These are phyloP conservation scores for Bretschneidera sinensis DNA, from an alignment of 345 rosid species.

Conservation along the genomic window DNA sequence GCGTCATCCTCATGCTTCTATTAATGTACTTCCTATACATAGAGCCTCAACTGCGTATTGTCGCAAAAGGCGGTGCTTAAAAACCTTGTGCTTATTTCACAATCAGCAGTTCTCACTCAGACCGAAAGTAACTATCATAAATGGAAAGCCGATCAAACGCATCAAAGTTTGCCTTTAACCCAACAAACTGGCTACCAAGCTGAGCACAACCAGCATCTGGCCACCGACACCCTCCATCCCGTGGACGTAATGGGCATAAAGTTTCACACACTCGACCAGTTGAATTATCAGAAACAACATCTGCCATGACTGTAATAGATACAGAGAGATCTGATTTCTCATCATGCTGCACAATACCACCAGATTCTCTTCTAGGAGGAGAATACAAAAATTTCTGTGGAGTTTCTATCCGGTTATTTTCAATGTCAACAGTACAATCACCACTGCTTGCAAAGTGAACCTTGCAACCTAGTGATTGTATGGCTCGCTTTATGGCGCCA, in stretches of 20 bases:
- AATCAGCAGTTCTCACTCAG: slow-evolving; percentile 31
- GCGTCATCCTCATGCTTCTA: slow-evolving; percentile 5
- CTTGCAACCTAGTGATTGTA: slow-evolving; percentile 84
- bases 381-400: slow-evolving; percentile 24
- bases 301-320: slow-evolving; percentile 46
- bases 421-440: slow-evolving; percentile 57
- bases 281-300: slow-evolving; percentile 37
- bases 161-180: slow-evolving; percentile 80
- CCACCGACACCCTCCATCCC: slow-evolving; percentile 82
- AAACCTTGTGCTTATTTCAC: slow-evolving; percentile 1
- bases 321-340: slow-evolving; percentile 64
- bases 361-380: slow-evolving; percentile 27
- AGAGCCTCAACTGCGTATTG: too few species aligned
- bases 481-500: slow-evolving; percentile 63
- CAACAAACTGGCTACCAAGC: slow-evolving; percentile 69
- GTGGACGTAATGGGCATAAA: slow-evolving; percentile 61
- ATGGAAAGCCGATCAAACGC: slow-evolving; percentile 83
- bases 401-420: slow-evolving; percentile 28
- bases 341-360: slow-evolving; percentile 22
- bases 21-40: too few species aligned
- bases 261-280: slow-evolving; percentile 47
- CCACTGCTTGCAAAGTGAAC: slow-evolving; percentile 60
- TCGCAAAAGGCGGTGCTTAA: too few species aligned
- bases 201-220: slow-evolving; percentile 92
- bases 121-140: slow-evolving; percentile 62